phyloP scores from a whole-genome alignment of 371 early-diverging fungal genomes.

The Mortierella sp. region DNA sequence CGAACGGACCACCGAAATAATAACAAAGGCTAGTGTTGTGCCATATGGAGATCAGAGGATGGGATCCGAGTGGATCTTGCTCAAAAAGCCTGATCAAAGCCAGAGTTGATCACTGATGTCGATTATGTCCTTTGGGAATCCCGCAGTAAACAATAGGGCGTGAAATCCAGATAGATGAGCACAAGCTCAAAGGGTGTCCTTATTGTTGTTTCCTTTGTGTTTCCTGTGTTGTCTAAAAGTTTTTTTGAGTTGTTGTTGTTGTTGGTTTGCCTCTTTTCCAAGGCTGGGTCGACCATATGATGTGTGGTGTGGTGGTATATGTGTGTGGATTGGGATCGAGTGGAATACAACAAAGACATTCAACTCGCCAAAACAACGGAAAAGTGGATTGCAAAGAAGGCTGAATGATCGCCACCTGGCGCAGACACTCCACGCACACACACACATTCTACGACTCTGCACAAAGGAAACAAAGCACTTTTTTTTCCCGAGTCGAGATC shows the following conservation, averaged over 20 bases:
- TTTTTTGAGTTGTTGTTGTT: neutral
- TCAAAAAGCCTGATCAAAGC: neutral
- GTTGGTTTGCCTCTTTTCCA: neutral
- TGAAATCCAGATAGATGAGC: neutral
- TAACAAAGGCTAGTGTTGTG: neutral
- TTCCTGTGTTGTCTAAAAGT: neutral
- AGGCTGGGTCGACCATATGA: neutral
- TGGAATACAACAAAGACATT: neutral
- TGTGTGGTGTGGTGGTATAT: neutral
- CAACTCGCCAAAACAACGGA: neutral
- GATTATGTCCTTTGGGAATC: neutral
- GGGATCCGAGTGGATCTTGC: conserved; percentile 3
- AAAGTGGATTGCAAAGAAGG: neutral
- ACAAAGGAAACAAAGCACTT: neutral
- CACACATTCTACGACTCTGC: neutral
- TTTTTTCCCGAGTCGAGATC: conserved; percentile 3
- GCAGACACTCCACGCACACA: neutral
- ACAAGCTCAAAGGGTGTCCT: neutral
- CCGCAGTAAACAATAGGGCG: conserved; percentile 3
- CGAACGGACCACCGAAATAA: conserved; percentile 36
- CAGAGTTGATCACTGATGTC: neutral
- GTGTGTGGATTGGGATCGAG: conserved; percentile 6
- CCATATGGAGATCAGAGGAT: conserved; percentile 3
- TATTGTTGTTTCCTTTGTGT: neutral
- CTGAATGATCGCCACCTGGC: neutral